phyloP scores from a whole-genome alignment of 306 rosid species.

The Cicer chorassanicum region DNA sequence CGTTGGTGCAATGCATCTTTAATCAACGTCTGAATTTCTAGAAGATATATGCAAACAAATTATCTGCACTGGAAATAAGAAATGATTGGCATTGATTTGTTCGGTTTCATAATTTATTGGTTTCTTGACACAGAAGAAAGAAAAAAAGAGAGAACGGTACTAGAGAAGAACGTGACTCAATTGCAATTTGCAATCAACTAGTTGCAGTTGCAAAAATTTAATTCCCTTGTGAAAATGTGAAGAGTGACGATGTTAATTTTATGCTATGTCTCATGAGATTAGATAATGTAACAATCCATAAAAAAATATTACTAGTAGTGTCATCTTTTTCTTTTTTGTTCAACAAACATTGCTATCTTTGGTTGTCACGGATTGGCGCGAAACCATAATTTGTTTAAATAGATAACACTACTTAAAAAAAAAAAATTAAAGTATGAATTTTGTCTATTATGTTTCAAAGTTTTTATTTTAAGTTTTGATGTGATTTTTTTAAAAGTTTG shows the following conservation, averaged over 20 bases:
- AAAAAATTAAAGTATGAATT: no score
- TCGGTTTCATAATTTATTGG: background rate
- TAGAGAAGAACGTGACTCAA: conserved; percentile 10
- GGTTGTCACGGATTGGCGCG: no score
- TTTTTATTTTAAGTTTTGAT: no score
- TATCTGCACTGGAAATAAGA: conserved; percentile 7
- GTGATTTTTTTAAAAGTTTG: no score
- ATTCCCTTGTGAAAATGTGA: conserved; percentile 1
- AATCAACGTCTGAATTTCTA: conserved; percentile 25
- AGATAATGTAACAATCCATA: background rate
- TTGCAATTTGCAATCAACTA: conserved; percentile 33
- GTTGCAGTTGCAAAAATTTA: conserved; percentile 25
- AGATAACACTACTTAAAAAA: no score
- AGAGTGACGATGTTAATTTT: background rate
- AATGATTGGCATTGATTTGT: conserved; percentile 25
- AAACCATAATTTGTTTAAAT: no score
- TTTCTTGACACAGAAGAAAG: background rate
- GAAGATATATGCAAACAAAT: conserved; percentile 18
- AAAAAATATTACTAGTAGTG: no score
- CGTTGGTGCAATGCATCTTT: conserved; percentile 36
- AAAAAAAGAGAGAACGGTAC: background rate
- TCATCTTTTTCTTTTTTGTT: no score
- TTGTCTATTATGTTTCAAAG: no score
- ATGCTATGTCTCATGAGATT: background rate
- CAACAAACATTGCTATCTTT: no score